Conservation (phyloP, 139 green algal species). For the Nannochloris sp. region DNA sequence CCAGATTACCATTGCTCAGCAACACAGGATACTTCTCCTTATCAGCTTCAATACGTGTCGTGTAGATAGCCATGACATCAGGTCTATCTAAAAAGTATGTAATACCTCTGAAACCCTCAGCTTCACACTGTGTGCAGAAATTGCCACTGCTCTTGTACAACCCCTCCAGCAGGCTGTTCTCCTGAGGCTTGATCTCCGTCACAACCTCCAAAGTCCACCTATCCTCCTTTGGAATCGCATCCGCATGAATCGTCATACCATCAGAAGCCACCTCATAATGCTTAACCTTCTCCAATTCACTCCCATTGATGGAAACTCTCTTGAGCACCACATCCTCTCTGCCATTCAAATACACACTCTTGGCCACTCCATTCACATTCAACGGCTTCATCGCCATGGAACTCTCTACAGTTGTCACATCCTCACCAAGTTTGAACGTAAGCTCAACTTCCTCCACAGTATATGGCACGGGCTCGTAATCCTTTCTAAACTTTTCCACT, state of each 20-base stretch:
- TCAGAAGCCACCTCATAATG: conserved; percentile 36
- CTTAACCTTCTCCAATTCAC: neutral
- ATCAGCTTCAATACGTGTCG: conserved; percentile 80
- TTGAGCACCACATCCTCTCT: conserved; percentile 23
- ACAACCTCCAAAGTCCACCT: conserved; percentile 50
- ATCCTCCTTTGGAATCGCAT: conserved; percentile 10
- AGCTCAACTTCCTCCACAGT: conserved; percentile 58
- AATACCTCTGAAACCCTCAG: conserved; percentile 95
- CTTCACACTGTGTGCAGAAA: conserved; percentile 97
- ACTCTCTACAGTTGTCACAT: conserved; percentile 54
- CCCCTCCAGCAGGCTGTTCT: conserved; percentile 91
- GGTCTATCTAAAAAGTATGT: conserved; percentile 93
- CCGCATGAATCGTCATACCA: conserved; percentile 20
- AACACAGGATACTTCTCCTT: conserved; percentile 88
- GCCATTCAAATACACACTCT: conserved; percentile 38
- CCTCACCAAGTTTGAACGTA: conserved; percentile 69
- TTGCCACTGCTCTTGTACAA: conserved; percentile 92
- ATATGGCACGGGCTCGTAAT: conserved; percentile 72
- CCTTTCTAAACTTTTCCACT: conserved; percentile 35
- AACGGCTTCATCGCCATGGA: conserved; percentile 21
- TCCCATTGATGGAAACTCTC: conserved; percentile 25
- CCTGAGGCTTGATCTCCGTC: conserved; percentile 68
- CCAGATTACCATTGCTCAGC: conserved; percentile 94
- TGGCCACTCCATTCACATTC: conserved; percentile 1
- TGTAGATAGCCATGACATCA: conserved; percentile 74